phyloP scores from a whole-genome alignment of 306 rosid species.

The Biancaea sappan region DNA sequence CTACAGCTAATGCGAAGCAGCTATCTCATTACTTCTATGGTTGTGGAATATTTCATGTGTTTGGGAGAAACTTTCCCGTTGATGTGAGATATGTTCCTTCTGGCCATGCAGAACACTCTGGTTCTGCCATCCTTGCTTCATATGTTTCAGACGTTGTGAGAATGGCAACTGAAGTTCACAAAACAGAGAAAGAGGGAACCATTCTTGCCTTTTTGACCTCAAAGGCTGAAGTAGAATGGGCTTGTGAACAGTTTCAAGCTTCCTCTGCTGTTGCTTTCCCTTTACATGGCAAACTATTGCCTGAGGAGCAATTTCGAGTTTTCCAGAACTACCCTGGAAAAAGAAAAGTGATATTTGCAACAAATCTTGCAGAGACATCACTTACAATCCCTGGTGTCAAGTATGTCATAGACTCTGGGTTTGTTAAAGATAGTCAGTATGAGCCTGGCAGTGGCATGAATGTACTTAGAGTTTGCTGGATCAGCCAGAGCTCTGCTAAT shows the following conservation, averaged over 20 bases:
- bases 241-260: slow-evolving; percentile 71
- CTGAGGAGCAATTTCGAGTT: slow-evolving; percentile 75
- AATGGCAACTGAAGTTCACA: slow-evolving; percentile 72
- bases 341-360: slow-evolving; percentile 87
- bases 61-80: slow-evolving; percentile 91
- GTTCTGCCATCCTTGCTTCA: slow-evolving; percentile 45
- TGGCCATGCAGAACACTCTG: slow-evolving; percentile 39
- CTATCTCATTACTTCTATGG: slow-evolving; percentile 72
- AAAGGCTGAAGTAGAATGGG: slow-evolving; percentile 96
- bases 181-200: slow-evolving; percentile 69
- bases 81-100: slow-evolving; percentile 71
- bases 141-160: slow-evolving; percentile 71
- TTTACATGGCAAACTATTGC: slow-evolving; percentile 84
- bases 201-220: slow-evolving; percentile 95
- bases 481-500: slow-evolving; percentile 89
- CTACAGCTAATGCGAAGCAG: slow-evolving; percentile 82
- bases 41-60: slow-evolving; percentile 73
- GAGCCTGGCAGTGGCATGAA: slow-evolving; percentile 92
- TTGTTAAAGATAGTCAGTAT: slow-evolving; percentile 79
- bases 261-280: slow-evolving; percentile 68
- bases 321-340: slow-evolving; percentile 69
- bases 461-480: slow-evolving; percentile 82
- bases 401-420: slow-evolving; percentile 88
- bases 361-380: slow-evolving; percentile 95
- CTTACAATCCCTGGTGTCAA: slow-evolving; percentile 95